Conservation (phyloP, 148 eudicot species). For the Gaultheria prostrata region DNA sequence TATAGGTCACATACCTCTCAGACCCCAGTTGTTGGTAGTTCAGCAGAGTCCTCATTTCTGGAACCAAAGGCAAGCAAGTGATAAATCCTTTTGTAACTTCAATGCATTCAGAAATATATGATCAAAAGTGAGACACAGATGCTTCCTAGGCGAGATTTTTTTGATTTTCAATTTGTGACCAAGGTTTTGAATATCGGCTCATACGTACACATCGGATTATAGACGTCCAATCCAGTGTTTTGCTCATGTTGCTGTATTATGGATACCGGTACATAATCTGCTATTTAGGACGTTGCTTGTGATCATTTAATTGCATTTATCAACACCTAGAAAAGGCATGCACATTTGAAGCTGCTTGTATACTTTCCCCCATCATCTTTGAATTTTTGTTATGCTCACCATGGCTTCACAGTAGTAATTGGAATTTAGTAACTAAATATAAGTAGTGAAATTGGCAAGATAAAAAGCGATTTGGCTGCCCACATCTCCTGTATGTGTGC, state of each 20-base stretch:
- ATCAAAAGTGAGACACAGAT: constrained; percentile 25
- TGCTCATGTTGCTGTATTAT: no score
- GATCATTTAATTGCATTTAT: not conserved
- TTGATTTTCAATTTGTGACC: not conserved
- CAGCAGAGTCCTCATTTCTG: constrained; percentile 6
- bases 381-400: not conserved
- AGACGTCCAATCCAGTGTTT: not conserved
- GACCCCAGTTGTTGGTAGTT: constrained; percentile 14
- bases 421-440: not conserved
- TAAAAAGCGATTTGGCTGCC: not conserved
- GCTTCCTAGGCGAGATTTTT: constrained; percentile 35
- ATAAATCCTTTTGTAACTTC: constrained; percentile 21
- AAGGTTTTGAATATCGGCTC: not conserved
- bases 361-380: not conserved
- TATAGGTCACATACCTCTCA: constrained; percentile 21
- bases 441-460: not conserved
- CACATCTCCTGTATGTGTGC: no score
- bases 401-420: not conserved
- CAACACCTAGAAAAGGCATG: not conserved
- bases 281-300: not conserved
- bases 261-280: no score
- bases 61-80: constrained; percentile 18
- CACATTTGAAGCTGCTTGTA: not conserved
- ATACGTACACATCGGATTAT: not conserved
- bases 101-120: not conserved